Conservation (phyloP, 106 monocot species). For the Chionographis japonica region DNA sequence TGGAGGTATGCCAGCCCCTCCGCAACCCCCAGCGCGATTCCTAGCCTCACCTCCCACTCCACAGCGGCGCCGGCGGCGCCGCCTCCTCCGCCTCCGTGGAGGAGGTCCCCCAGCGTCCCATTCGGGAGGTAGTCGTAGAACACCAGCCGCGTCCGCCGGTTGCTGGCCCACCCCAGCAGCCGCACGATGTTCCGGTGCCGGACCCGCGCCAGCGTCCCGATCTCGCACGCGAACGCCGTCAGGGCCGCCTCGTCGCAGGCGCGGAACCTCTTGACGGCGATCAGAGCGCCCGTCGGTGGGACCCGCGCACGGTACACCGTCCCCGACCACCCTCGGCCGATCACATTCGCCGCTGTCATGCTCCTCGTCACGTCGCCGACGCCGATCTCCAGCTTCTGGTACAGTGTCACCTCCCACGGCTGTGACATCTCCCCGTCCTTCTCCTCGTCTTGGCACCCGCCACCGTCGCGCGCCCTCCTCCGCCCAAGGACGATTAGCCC, state of each 20-base stretch:
- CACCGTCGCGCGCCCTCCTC: background rate
- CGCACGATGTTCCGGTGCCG: constrained; percentile 81
- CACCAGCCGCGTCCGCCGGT: constrained; percentile 47
- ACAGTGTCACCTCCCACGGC: constrained; percentile 86
- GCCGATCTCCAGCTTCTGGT: constrained; percentile 72
- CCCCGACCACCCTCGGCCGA: constrained; percentile 77
- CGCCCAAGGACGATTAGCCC: constrained; percentile 13
- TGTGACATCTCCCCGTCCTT: constrained; percentile 57
- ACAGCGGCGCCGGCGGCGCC: constrained; percentile 8
- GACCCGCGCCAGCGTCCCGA: constrained; percentile 47
- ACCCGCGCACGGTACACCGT: constrained; percentile 45
- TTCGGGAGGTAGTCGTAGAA: constrained; percentile 85
- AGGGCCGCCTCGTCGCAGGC: constrained; percentile 35
- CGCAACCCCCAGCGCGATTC: constrained; percentile 75
- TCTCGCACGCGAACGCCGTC: constrained; percentile 55
- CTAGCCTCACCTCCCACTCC: constrained; percentile 78
- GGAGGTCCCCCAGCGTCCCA: constrained; percentile 44
- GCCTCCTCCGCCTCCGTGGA: constrained; percentile 33
- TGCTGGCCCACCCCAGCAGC: constrained; percentile 68
- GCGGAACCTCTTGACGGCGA: constrained; percentile 81
- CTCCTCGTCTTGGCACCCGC: constrained; percentile 18
- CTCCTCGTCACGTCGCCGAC: constrained; percentile 46
- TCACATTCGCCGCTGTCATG: constrained; percentile 42
- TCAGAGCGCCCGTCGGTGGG: constrained; percentile 29
- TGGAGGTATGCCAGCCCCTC: constrained; percentile 85